These are phyloP conservation scores for Saccharomycopsis malanga DNA, from an alignment of 805 yeast species.

Conservation along the genomic window DNA sequence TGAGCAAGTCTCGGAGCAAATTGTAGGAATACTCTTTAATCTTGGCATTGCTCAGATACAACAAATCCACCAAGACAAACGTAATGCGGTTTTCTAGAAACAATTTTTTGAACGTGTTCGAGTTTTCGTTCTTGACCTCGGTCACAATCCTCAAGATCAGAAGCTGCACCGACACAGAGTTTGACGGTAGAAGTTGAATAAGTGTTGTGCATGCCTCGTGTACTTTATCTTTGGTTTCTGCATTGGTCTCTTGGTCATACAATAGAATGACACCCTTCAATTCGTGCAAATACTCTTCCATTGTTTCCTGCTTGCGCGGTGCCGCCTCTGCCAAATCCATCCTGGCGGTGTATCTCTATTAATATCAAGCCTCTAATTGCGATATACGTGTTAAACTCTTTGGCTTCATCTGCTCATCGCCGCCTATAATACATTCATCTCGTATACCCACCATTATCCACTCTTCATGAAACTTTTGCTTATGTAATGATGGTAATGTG, in stretches of 20 bases:
- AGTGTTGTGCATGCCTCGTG: constrained; percentile 17
- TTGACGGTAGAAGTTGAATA: constrained; percentile 17
- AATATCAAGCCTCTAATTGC: too few relatives aligned
- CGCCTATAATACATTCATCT: too few relatives aligned
- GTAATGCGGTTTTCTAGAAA: constrained; percentile 12
- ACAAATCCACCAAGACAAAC: constrained; percentile 12
- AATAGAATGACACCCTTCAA: constrained; percentile 5
- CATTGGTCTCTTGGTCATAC: constrained; percentile 10
- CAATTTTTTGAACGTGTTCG: constrained; percentile 10
- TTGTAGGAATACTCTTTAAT: constrained; percentile 9
- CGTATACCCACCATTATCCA: too few relatives aligned
- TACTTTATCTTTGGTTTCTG: constrained; percentile 11
- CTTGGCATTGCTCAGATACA: neutral
- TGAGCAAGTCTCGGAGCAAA: constrained; percentile 5
- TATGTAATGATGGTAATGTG: too few relatives aligned
- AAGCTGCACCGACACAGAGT: constrained; percentile 18
- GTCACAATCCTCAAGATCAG: constrained; percentile 9
- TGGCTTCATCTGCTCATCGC: too few relatives aligned
- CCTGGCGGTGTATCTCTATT: too few relatives aligned
- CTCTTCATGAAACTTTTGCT: too few relatives aligned
- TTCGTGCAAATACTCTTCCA: neutral
- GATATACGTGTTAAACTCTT: too few relatives aligned
- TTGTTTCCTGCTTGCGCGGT: neutral
- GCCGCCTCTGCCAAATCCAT: neutral
- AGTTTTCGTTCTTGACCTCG: constrained; percentile 10